A percentile compares a stretch with the other conserved stretches of the same genome.
Evolutionary conservation across 2,329 filamentous ascomycete species (phyloP).

Genomic region (Endothia cerciana): DNA sequence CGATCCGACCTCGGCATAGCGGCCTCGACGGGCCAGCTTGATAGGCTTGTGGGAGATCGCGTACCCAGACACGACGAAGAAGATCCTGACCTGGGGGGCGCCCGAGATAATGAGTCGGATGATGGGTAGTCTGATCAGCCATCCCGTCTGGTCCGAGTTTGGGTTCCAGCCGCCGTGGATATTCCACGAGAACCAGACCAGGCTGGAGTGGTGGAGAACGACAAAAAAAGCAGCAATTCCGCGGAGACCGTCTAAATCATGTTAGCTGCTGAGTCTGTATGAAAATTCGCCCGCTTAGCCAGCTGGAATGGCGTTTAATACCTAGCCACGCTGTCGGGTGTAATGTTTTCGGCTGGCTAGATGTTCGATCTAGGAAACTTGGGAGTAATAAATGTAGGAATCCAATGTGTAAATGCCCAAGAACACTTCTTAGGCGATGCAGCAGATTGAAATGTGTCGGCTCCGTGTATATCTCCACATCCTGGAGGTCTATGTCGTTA

Average conservation of each 20-base stretch:
- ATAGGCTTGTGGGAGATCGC: slow-evolving; percentile 43
- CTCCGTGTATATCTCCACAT: slow-evolving; percentile 1
- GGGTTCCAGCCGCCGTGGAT: slow-evolving; percentile 27
- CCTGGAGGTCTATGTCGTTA: neutral
- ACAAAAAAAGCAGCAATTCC: slow-evolving; percentile 33
- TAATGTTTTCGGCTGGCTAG: slow-evolving; percentile 18
- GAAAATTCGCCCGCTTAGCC: neutral
- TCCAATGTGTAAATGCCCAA: neutral
- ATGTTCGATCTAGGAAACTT: slow-evolving; percentile 20
- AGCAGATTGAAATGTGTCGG: neutral
- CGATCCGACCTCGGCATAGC: slow-evolving; percentile 31
- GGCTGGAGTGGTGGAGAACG: slow-evolving; percentile 31
- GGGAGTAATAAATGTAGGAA: slow-evolving; percentile 11
- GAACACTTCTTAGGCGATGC: neutral
- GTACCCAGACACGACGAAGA: slow-evolving; percentile 47
- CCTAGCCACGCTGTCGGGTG: slow-evolving; percentile 30
- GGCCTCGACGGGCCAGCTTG: slow-evolving; percentile 33
- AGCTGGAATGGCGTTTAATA: neutral
- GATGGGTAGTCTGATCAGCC: slow-evolving; percentile 36
- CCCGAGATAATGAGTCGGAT: slow-evolving; percentile 38
- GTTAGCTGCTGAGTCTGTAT: neutral
- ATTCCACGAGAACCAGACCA: slow-evolving; percentile 26
- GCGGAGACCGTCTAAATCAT: slow-evolving; percentile 32
- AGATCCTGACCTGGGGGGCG: slow-evolving; percentile 39
- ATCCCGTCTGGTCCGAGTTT: slow-evolving; percentile 19